A percentile compares a stretch with the other conserved stretches of the same genome.
Evolutionary conservation across 2,329 filamentous ascomycete species (phyloP).

Genomic region (Calcarisporium arbuscula): DNA sequence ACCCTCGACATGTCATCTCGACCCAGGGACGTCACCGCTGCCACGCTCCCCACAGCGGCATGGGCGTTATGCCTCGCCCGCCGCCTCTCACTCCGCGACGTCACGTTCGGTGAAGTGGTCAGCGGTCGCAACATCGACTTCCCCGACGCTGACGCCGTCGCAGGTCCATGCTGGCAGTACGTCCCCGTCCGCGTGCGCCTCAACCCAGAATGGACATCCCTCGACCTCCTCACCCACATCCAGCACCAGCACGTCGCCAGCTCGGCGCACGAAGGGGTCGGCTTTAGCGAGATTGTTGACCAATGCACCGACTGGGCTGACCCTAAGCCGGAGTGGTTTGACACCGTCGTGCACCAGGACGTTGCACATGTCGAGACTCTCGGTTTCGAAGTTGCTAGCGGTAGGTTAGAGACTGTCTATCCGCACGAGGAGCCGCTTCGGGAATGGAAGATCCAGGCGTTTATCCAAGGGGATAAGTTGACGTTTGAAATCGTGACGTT

Average conservation of each 20-base stretch:
- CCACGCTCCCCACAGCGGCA: slow-evolving; percentile 59
- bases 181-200: slow-evolving; percentile 57
- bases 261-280: slow-evolving; percentile 48
- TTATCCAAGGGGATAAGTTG: slow-evolving; percentile 41
- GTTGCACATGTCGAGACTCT: slow-evolving; percentile 55
- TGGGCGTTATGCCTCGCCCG: slow-evolving; percentile 59
- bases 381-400: slow-evolving; percentile 28
- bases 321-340: slow-evolving; percentile 34
- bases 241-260: slow-evolving; percentile 53
- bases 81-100: slow-evolving; percentile 44
- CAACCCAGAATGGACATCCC: slow-evolving; percentile 39
- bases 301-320: slow-evolving; percentile 37
- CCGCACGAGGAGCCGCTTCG: slow-evolving; percentile 49
- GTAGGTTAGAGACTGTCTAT: slow-evolving; percentile 51
- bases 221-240: slow-evolving; percentile 45
- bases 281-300: slow-evolving; percentile 45
- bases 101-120: slow-evolving; percentile 61
- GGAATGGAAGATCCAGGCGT: slow-evolving; percentile 58
- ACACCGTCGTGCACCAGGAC: slow-evolving; percentile 53
- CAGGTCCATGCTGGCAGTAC: slow-evolving; percentile 63
- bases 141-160: slow-evolving; percentile 47
- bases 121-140: slow-evolving; percentile 57
- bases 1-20: slow-evolving; percentile 41
- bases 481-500: slow-evolving; percentile 56
- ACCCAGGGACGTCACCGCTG: slow-evolving; percentile 51